A percentile compares a stretch with the other conserved stretches of the same genome.
These are phyloP conservation scores for Cercospora janseana DNA, from an alignment of 2,329 filamentous ascomycete genomes.

Conservation along the genomic window DNA sequence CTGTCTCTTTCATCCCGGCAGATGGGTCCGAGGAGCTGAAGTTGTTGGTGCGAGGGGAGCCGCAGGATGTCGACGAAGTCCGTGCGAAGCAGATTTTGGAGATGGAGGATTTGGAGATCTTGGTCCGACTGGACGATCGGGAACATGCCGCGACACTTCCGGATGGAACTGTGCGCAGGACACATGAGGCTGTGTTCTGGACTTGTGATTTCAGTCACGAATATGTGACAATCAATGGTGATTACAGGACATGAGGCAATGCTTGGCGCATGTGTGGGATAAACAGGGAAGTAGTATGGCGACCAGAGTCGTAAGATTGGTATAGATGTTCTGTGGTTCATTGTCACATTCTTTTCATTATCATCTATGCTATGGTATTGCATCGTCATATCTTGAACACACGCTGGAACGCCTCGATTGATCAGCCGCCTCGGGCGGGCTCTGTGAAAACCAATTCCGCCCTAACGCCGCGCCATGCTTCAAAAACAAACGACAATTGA, in stretches of 20 bases:
- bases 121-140: slow-evolving; percentile 66
- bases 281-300: too few relatives aligned
- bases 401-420: background rate
- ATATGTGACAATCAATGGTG: slow-evolving; percentile 70
- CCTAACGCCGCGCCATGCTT: slow-evolving; percentile 13
- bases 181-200: slow-evolving; percentile 67
- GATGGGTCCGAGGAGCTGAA: slow-evolving; percentile 76
- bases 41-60: slow-evolving; percentile 75
- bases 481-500: background rate
- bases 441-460: background rate
- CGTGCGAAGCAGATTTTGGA: slow-evolving; percentile 75
- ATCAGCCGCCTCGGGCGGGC: background rate
- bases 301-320: slow-evolving; percentile 3
- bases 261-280: too few relatives aligned
- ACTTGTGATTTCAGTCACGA: slow-evolving; percentile 86
- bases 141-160: slow-evolving; percentile 37
- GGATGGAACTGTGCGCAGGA: background rate
- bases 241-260: slow-evolving; percentile 60
- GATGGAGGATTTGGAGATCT: slow-evolving; percentile 74
- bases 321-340: background rate
- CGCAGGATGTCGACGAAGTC: slow-evolving; percentile 72
- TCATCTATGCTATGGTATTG: slow-evolving; percentile 8
- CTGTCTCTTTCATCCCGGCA: slow-evolving; percentile 72
- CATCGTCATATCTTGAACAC: slow-evolving; percentile 5
- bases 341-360: slow-evolving; percentile 6